phyloP scores from a whole-genome alignment of 352 stramenopile genomes.

The Thalassiosira oceanica region DNA sequence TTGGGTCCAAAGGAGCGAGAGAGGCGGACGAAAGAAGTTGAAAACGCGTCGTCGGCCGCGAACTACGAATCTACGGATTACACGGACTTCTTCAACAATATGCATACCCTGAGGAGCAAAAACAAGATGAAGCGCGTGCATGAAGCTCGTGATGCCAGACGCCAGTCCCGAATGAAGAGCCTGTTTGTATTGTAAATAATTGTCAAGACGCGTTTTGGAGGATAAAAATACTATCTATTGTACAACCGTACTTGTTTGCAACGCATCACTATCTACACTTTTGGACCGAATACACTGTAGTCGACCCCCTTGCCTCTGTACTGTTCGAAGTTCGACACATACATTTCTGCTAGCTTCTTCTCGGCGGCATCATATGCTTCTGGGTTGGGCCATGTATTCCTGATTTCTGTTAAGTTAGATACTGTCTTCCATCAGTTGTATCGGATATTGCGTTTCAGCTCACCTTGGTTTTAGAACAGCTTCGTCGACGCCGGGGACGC shows the following conservation, averaged over 20 bases:
- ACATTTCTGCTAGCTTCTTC: conserved; percentile 93
- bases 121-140: too few relatives aligned
- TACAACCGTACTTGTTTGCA: too few relatives aligned
- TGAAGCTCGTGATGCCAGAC: too few relatives aligned
- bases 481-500: conserved; percentile 85
- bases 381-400: conserved; percentile 91
- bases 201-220: too few relatives aligned
- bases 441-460: too few relatives aligned
- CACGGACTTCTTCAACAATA: too few relatives aligned
- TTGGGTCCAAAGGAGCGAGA: too few relatives aligned
- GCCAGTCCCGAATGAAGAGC: background rate
- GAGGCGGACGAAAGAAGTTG: background rate
- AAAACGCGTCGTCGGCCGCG: background rate
- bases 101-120: too few relatives aligned
- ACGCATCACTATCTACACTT: conserved; percentile 56
- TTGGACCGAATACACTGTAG: conserved; percentile 94
- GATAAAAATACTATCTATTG: too few relatives aligned
- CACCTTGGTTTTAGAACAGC: conserved; percentile 91
- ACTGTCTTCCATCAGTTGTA: too few relatives aligned
- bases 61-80: too few relatives aligned
- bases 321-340: conserved; percentile 95
- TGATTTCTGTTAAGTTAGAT: too few relatives aligned
- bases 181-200: background rate
- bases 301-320: conserved; percentile 92
- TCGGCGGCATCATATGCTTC: conserved; percentile 88